Conservation (phyloP, 1,139 yeast species). For the Sugiyamaella pinicola region DNA sequence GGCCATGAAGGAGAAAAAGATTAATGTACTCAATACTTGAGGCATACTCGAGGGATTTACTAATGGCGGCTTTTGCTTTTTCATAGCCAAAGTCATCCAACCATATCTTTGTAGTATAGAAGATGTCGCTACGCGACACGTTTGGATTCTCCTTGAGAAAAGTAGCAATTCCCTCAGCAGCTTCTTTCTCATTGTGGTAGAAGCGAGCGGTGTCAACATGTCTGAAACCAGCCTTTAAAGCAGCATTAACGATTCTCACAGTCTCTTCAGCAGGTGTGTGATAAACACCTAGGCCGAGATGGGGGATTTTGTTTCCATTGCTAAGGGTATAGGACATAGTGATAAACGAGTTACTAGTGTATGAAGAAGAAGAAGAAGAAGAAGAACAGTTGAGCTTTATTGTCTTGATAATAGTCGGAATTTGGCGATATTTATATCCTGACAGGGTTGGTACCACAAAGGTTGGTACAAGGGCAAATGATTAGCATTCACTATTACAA, state of each 20-base stretch:
- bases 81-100: slow-evolving; percentile 56
- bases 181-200: slow-evolving; percentile 57
- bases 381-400: too few relatives aligned
- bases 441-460: not conserved
- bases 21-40: slow-evolving; percentile 74
- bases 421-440: not conserved
- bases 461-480: not conserved
- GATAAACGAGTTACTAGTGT: not conserved
- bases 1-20: slow-evolving; percentile 85
- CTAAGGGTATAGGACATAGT: slow-evolving; percentile 31
- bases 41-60: slow-evolving; percentile 62
- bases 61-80: slow-evolving; percentile 58
- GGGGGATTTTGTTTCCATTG: slow-evolving; percentile 50
- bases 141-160: slow-evolving; percentile 57
- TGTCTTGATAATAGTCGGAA: too few relatives aligned
- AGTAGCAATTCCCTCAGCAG: slow-evolving; percentile 56
- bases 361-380: too few relatives aligned
- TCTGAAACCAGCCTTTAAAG: slow-evolving; percentile 51
- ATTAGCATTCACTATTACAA: too few relatives aligned
- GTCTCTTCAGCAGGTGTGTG: slow-evolving; percentile 48
- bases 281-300: slow-evolving; percentile 62
- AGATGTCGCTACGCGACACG: slow-evolving; percentile 53
- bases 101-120: slow-evolving; percentile 58
- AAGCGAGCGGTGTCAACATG: slow-evolving; percentile 63
- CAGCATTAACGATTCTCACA: slow-evolving; percentile 49